These are phyloP conservation scores for Aspergillus terreus DNA, from an alignment of 2,329 filamentous ascomycete species.

Conservation along the genomic window DNA sequence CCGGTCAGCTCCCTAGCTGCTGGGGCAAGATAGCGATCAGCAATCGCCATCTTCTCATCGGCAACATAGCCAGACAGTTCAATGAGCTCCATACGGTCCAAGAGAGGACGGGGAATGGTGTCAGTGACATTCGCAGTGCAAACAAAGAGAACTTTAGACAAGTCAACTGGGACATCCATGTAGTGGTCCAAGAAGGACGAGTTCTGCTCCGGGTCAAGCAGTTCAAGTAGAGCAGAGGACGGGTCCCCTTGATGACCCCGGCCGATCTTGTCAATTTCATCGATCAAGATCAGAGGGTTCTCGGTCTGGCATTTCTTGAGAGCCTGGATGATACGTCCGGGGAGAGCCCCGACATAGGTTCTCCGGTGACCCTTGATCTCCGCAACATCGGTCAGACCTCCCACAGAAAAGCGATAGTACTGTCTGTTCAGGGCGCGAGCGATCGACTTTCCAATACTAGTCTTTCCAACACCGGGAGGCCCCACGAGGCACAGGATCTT, in stretches of 20 bases:
- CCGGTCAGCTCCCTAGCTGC: conserved; percentile 93
- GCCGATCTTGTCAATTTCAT: conserved; percentile 98
- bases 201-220: conserved; percentile 96
- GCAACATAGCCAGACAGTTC: conserved; percentile 93
- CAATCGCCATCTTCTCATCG: conserved; percentile 98
- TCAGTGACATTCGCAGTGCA: conserved; percentile 99
- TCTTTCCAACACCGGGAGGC: conserved; percentile 96
- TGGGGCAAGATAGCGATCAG: conserved; percentile 85
- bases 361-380: conserved; percentile 97
- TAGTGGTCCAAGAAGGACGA: conserved; percentile 97
- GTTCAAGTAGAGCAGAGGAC: conserved; percentile 84
- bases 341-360: conserved; percentile 93
- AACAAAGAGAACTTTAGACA: conserved; percentile 96
- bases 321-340: conserved; percentile 94
- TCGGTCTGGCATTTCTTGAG: conserved; percentile 99
- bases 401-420: conserved; percentile 98
- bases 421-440: conserved; percentile 89
- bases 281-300: conserved; percentile 92
- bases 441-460: conserved; percentile 97
- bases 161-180: conserved; percentile 94
- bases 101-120: conserved; percentile 86
- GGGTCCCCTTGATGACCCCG: conserved; percentile 95
- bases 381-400: conserved; percentile 92
- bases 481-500: conserved; percentile 98
- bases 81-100: conserved; percentile 98